Evolutionary conservation across 768 basidiomycete genomes (phyloP).

Genomic region (Lactifluus rugatus): DNA sequence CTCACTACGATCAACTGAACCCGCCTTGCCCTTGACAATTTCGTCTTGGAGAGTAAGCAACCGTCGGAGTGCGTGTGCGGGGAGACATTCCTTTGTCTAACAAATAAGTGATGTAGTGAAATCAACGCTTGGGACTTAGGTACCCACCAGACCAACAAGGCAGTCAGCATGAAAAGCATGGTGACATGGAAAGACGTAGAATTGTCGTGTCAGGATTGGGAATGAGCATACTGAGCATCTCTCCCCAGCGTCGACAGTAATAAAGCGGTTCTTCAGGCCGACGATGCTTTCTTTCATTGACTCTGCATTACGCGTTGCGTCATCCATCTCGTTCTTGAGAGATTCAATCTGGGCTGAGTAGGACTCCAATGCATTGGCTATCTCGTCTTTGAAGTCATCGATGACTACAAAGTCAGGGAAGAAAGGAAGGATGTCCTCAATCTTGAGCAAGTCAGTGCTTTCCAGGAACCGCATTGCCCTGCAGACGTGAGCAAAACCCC

Average conservation of each 20-base stretch:
- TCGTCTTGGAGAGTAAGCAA: conserved; percentile 82
- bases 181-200: conserved; percentile 98
- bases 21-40: conserved; percentile 49
- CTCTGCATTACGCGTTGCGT: conserved; percentile 85
- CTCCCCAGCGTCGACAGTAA: conserved; percentile 83
- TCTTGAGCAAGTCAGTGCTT: conserved; percentile 88
- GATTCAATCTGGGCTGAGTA: conserved; percentile 87
- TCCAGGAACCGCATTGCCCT: conserved; percentile 98
- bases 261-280: conserved; percentile 77
- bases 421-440: conserved; percentile 98
- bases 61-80: conserved; percentile 69
- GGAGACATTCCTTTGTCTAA: conserved; percentile 88
- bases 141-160: conserved; percentile 80
- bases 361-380: conserved; percentile 88
- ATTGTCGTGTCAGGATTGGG: conserved; percentile 76
- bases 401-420: conserved; percentile 99
- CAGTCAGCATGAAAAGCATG: conserved; percentile 98
- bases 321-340: conserved; percentile 92
- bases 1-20: conserved; percentile 27
- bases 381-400: conserved; percentile 99
- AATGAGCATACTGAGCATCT: conserved; percentile 74
- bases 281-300: conserved; percentile 88
- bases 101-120: neutral
- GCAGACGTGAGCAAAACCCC: conserved; percentile 10
- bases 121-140: neutral